Evolutionary conservation across 306 rosid genomes (phyloP), one percentile per base, ranked within the genome.

Genomic region (Citrullus colocynthis): DNA sequence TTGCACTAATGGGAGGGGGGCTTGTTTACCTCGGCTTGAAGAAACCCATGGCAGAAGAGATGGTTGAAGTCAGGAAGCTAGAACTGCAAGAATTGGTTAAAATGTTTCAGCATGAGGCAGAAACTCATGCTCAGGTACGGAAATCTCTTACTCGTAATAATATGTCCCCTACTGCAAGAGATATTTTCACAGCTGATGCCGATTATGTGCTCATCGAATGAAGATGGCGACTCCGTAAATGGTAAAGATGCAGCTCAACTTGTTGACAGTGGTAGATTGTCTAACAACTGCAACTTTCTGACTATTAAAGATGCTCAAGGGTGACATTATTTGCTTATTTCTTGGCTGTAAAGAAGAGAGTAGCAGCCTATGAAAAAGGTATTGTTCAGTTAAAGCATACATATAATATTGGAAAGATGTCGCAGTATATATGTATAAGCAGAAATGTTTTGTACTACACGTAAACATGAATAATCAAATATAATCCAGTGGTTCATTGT

Each of bases 21-120:
- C 55, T 83, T 42, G 45, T 87, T 70, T 92, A 81, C 86, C 96
- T 95, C 14, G 99, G 99, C 8, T 67, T 92, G 82, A 89, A 92
- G 78, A 77, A 21, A 30, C 99, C 99, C 2, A 7, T 86, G 75
- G 66, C 60, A 2, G 93, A 74, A 66, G 92, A 86, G 20, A 72
- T 86, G 84, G 97, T 95, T 34, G 86, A 88, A 80, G 88, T 90
- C 28, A 89, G 96, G 88, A 95, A 81, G 83, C 80, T 95, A 77
- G 97, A 95, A 85, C 89, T 95, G 54, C 85, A 95, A 36, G 89
- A 89, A 69, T 65, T 91, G 74, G 97, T 95, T 58, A 87, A 86
- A 80, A 83, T 87, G 93, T 95, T 92, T 79, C 90, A 95, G 86
- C 97, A 91, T 21, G 99, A 95, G 51, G 99, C 99, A 28, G 97